Evolutionary conservation across 31 red algal species (phyloP), one percentile per base, ranked within the genome.

Genomic region (Odonthalia washingtoniensis): DNA sequence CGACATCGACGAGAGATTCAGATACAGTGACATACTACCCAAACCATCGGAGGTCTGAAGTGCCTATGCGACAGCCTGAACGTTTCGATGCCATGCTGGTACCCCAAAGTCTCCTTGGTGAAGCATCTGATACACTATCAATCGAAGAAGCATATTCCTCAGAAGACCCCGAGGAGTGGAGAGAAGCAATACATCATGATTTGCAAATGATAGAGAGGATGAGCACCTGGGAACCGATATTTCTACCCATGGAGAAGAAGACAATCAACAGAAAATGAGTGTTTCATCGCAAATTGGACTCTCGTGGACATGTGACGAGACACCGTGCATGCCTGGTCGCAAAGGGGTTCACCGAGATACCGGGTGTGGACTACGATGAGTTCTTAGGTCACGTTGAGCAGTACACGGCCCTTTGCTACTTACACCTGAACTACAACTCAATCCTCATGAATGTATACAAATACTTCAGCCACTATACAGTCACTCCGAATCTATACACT

Each of bases 311-410:
- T n/a, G 40, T 93, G n/a, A 87, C 32, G 0, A 18, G 76, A 32
- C 49, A 87, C 39, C 49, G 78, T 39, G 90, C 90, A 5, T 64
- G 66, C 14, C 21, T 76, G 12, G 83, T 93, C 32, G 74, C 66
- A 46, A 81, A 93, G 49, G 73, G 73, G 2, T 93, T 83, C 28
- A 87, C 64, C 26, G 67, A 81, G 44, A n/a, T 21, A 0, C 52
- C 41, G 64, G 83, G 82, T 5, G 6, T 87, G 3, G 86, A 93
- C 43, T 14, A 62, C 16, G 83, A 93, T 36, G 32, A 62, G 0
- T 87, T 88, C 1, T 0, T 86, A 31, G 76, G 83, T 18, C 83
- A 74, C 31, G 83, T 86, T 6, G 83, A 44, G 14, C 64, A 73
- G 35, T 85, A 73, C 18, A 80, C 70, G 3, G 41, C 89, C 6